Base-by-base conservation (phyloP, 164 flowering plant species). In the Platanus orientalis region DNA sequence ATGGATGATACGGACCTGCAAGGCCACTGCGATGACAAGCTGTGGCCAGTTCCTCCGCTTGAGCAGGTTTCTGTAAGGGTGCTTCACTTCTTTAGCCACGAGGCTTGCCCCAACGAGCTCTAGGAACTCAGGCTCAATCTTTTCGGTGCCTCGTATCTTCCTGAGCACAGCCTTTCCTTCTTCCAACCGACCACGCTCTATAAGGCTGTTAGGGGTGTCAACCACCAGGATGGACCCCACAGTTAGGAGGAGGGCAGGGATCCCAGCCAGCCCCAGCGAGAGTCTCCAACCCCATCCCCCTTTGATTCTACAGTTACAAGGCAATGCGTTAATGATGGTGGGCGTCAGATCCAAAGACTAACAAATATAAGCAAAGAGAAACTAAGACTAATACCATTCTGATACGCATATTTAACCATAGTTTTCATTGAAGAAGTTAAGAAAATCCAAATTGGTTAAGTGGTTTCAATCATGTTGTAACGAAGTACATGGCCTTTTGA, bases 241-340 rank as follows among this genome's bases (percentile, higher is more conserved):
- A 5, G 89, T 84, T 4, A 93, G 72, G 57, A 93, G 81, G 2
- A 71, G 49, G 6, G 94, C 98, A 1, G 98, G 98, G 57, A 89
- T 62, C 6, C 91, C 97, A 11, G 95, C 97, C 58, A 90, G 63
- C 5, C 91, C 98, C 50, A 93, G 62, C 29, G 98, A 93, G 6
- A 93, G 49, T 68, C 98, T 88, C 98, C 97, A 93, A 0, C 98
- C 98, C 89, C 89, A 92, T 48, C 86, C 94, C 28, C 89, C 91
- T 62, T 75, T 64, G 27, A 90, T 90, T 64, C 93, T 90, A 73
- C 60, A 36, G 42, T n/a, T n/a, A n/a, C n/a, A n/a, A n/a, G n/a
- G n/a, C n/a, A n/a, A n/a, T n/a, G n/a, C n/a, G n/a, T n/a, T n/a
- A n/a, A n/a, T n/a, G n/a, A n/a, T n/a, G n/a, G n/a, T n/a, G n/a